Evolutionary conservation across 495 filamentous ascomycete genomes (phyloP), one percentile per base, ranked within the genome.

Genomic region (Penicillium daleae): DNA sequence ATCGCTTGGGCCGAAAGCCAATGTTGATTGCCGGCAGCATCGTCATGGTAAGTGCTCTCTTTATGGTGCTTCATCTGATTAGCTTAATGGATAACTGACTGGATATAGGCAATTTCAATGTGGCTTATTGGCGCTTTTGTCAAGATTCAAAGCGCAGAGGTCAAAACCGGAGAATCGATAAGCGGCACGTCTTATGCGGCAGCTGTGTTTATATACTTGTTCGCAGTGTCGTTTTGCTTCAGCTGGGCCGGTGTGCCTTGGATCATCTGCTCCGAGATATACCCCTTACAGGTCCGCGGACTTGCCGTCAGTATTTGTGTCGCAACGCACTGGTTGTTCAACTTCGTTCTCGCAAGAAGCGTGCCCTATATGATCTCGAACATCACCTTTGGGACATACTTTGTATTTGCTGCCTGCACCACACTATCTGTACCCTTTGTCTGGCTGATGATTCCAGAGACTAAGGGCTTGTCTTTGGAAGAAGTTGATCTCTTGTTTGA

Each of bases 251-350:
- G 85, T 9, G 80, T 82, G 2, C 81, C 84, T 0, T 86, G 84
- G 82, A 78, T 85, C 33, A 65, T 84, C 60, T 81, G 81, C 67
- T 76, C 81, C 39, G 82, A 85, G 55, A 68, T 67, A 12, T 68
- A 68, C 22, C 65, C 63, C 32, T n/a, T 52, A 12, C 76, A 81
- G 17, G 80, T 87, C 15, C 75, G 84, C 1, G 77, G 78, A 49
- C 78, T 83, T 8, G 78, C 76, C 3, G 70, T 87, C 50, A 77
- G 78, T 22, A 84, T 73, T 4, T 69, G 67, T 21, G 71, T 69
- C 2, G 66, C 62, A 3, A 65, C 59, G 5, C 66, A 68, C 44
- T 68, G 66, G 66, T 48, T 65, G 21, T 61, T 62, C 58, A 65
- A 62, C 31, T 68, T 68, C 24, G 58, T 65, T 10, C 59, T 65